Base-by-base conservation (phyloP, 306 rosid genomes). In the Cicer judaicum region DNA sequence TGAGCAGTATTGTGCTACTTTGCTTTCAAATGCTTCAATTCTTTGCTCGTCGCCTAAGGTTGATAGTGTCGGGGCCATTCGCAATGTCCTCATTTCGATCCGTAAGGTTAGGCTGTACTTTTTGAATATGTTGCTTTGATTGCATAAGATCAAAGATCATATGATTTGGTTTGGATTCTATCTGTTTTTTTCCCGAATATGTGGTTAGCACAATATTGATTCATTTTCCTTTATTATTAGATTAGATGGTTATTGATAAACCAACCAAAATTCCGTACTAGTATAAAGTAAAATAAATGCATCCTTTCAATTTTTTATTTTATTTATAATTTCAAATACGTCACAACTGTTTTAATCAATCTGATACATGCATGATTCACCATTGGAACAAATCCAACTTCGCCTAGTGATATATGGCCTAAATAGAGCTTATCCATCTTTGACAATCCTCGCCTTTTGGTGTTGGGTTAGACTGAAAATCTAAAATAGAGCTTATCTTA, bases 1-100 rank as follows among this genome's bases (percentile, higher is more conserved):
- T 73, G 99, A 94, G 89, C 87, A 82, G 83, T 94, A 94, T 80
- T 94, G 99, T 84, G 83, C 79, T 65, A 63, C 85, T 84, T 79
- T 94, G 72, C 89, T 90, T 75, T 82, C 85, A 42, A 90, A 91
- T 61, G 66, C 89, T 76, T 81, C 83, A 38, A 68, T 83, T 72
- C 91, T 94, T 49, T 78, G 89, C 49, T 87, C 91, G 12, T 77
- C 81, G 38, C 71, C 81, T 43, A 88, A 88, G 84, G 68, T 41
- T 41, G 90, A 85, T 84, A 49, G 78, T 57, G 78, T 70, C 78
- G 90, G 79, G 53, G 90, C 83, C 15, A 82, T 90, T 67, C 92
- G 73, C 13, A 92, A 87, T 64, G 53, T 90, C 77, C 89, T 92
- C 65, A 68, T 57, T 41, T 79, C 88, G 60, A 61, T 77, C 53